Percentiles rank a stretch among this genome's conserved stretches.
These are phyloP conservation scores for Rhodotorula babjevae DNA, from an alignment of 768 basidiomycete species.

Conservation along the genomic window DNA sequence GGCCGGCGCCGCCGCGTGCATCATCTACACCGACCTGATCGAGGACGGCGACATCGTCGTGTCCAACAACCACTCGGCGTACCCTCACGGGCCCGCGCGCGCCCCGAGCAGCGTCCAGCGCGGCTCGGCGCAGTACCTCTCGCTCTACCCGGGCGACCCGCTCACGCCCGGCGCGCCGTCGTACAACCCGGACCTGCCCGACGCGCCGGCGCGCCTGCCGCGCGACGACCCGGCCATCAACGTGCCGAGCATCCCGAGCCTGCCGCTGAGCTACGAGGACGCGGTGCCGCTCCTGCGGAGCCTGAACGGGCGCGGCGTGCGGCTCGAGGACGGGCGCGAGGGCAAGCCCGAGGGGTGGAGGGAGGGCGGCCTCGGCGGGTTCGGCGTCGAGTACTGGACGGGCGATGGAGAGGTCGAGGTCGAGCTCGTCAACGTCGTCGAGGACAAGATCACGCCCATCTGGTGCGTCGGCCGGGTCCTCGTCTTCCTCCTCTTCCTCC, in stretches of 20 bases:
- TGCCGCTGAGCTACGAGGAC: constrained; percentile 87
- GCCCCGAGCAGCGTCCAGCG: constrained; percentile 76
- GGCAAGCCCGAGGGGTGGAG: constrained; percentile 44
- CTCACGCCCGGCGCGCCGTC: constrained; percentile 83
- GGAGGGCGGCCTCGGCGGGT: constrained; percentile 44
- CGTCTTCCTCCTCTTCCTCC: too few relatives aligned
- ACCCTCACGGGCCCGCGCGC: constrained; percentile 82
- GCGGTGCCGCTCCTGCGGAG: constrained; percentile 63
- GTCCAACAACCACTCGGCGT: constrained; percentile 44
- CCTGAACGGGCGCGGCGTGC: constrained; percentile 51
- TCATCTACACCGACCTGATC: constrained; percentile 43
- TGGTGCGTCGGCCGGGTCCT: constrained; percentile 49
- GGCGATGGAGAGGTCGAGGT: constrained; percentile 53
- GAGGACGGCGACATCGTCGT: constrained; percentile 39
- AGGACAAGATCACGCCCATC: constrained; percentile 74
- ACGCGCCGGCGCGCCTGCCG: constrained; percentile 60
- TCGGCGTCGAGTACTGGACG: constrained; percentile 49
- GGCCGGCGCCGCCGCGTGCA: constrained; percentile 29
- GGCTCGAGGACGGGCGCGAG: constrained; percentile 41
- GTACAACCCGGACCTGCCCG: constrained; percentile 55
- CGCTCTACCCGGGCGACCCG: constrained; percentile 59
- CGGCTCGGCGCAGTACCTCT: constrained; percentile 71
- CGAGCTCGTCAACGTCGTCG: constrained; percentile 65
- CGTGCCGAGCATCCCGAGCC: constrained; percentile 70
- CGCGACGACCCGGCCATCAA: constrained; percentile 46